phyloP scores from a whole-genome alignment of 116 monocot genomes.

The Phalaenopsis hybrid region DNA sequence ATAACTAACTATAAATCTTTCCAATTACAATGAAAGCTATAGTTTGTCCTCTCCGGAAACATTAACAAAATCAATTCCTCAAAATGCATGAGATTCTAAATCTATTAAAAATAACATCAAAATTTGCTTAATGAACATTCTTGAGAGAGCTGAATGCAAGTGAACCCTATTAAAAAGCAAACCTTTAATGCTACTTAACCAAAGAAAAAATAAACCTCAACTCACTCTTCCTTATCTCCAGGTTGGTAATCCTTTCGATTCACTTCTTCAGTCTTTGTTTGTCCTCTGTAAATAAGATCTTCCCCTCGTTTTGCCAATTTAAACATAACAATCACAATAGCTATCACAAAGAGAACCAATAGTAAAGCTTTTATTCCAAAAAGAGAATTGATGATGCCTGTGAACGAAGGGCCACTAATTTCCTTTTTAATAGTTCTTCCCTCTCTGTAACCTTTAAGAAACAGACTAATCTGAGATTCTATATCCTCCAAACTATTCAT shows the following conservation, averaged over 20 bases:
- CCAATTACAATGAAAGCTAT: too few relatives aligned
- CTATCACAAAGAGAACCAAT: slow-evolving; percentile 52
- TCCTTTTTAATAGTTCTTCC: slow-evolving; percentile 54
- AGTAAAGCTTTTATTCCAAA: slow-evolving; percentile 39
- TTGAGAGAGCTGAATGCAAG: too few relatives aligned
- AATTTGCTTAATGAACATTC: too few relatives aligned
- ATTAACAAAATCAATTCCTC: too few relatives aligned
- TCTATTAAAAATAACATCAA: too few relatives aligned
- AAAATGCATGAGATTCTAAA: too few relatives aligned
- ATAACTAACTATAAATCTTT: too few relatives aligned
- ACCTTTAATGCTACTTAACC: not conserved
- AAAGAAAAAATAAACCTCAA: not conserved
- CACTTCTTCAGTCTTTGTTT: slow-evolving; percentile 12
- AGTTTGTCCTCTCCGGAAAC: too few relatives aligned
- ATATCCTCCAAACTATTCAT: slow-evolving; percentile 45
- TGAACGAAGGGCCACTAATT: slow-evolving; percentile 43
- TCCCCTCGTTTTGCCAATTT: slow-evolving; percentile 21
- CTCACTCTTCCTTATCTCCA: slow-evolving; percentile 61
- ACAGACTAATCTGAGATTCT: slow-evolving; percentile 56
- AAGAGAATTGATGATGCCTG: slow-evolving; percentile 55
- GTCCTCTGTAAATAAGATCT: slow-evolving; percentile 13
- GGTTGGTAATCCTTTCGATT: slow-evolving; percentile 30
- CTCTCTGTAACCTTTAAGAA: slow-evolving; percentile 77
- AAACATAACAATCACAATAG: slow-evolving; percentile 38
- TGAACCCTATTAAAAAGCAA: not conserved